These are phyloP conservation scores for Lipomyces sp. DNA, from an alignment of 805 yeast species.

Conservation along the genomic window DNA sequence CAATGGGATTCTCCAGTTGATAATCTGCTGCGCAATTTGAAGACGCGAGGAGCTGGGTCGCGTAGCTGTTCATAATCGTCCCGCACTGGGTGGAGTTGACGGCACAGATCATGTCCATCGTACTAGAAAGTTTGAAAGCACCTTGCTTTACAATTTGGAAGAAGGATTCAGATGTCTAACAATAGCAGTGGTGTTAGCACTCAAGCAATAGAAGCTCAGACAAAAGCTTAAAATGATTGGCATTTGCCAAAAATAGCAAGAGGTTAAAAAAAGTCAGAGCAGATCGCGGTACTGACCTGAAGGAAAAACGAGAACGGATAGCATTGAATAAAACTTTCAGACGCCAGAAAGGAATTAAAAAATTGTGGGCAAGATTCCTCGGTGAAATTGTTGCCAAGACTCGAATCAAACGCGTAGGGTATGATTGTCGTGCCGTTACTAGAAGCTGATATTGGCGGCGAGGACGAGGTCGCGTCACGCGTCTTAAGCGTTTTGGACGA, in stretches of 20 bases:
- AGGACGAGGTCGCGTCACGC: neutral
- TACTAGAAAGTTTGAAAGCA: slow-evolving; percentile 35
- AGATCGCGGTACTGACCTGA: slow-evolving; percentile 22
- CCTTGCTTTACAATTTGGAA: slow-evolving; percentile 41
- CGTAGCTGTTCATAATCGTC: slow-evolving; percentile 38
- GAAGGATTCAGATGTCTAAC: slow-evolving; percentile 41
- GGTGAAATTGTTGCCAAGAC: slow-evolving; percentile 42
- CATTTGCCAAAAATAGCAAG: neutral
- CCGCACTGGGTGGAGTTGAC: slow-evolving; percentile 39
- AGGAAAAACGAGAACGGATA: slow-evolving; percentile 44
- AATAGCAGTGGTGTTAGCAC: neutral
- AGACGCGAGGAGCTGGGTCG: slow-evolving; percentile 25
- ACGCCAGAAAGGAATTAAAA: slow-evolving; percentile 39
- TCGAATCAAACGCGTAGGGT: slow-evolving; percentile 43
- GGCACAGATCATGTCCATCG: slow-evolving; percentile 41
- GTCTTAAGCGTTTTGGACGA: neutral
- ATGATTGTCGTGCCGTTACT: slow-evolving; percentile 7
- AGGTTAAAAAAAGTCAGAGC: neutral
- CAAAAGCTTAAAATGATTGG: neutral
- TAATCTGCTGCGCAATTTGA: slow-evolving; percentile 39
- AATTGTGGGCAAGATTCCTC: slow-evolving; percentile 40
- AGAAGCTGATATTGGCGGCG: neutral
- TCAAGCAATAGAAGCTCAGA: neutral
- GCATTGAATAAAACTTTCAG: slow-evolving; percentile 40
- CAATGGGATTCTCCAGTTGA: slow-evolving; percentile 41